phyloP scores from a whole-genome alignment of 1,284 basidiomycete species.

The Trametes pubescens region DNA sequence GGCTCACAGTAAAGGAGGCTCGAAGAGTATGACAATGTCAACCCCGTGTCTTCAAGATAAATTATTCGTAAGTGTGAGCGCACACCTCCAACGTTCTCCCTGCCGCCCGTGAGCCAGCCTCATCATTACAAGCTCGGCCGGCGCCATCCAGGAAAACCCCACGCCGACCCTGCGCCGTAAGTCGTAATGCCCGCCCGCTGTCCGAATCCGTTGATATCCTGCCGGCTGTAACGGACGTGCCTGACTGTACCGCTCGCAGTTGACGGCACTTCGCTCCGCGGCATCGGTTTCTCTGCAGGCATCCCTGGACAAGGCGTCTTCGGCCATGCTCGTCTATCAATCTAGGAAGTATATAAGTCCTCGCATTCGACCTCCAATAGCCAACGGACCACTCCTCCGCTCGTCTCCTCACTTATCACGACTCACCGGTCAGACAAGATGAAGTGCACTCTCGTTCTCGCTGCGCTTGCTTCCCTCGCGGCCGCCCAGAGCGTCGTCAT shows the following conservation, averaged over 20 bases:
- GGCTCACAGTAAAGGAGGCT: no score
- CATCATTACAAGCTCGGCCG: neutral
- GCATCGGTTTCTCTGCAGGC: neutral
- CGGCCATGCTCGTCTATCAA: neutral
- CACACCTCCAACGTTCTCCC: neutral
- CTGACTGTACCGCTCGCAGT: neutral
- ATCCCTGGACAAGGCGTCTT: neutral
- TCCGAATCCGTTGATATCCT: neutral
- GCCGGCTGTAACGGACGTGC: neutral
- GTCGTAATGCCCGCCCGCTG: conserved; percentile 2
- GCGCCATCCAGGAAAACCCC: neutral
- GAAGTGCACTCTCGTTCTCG: conserved; percentile 3
- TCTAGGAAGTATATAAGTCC: neutral
- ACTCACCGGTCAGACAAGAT: neutral
- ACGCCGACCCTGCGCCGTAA: neutral
- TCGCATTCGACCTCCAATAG: neutral
- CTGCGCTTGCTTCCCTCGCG: conserved; percentile 5
- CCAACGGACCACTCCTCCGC: neutral
- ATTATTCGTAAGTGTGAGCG: no score
- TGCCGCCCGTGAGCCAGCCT: neutral
- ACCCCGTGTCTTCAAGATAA: no score
- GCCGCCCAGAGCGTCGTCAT: conserved; percentile 15
- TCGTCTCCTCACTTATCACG: neutral
- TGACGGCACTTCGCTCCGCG: no score
- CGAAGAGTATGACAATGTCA: no score